Evolutionary conservation across 2,329 filamentous ascomycete species (phyloP).

Genomic region (Verticillium tricorpus): DNA sequence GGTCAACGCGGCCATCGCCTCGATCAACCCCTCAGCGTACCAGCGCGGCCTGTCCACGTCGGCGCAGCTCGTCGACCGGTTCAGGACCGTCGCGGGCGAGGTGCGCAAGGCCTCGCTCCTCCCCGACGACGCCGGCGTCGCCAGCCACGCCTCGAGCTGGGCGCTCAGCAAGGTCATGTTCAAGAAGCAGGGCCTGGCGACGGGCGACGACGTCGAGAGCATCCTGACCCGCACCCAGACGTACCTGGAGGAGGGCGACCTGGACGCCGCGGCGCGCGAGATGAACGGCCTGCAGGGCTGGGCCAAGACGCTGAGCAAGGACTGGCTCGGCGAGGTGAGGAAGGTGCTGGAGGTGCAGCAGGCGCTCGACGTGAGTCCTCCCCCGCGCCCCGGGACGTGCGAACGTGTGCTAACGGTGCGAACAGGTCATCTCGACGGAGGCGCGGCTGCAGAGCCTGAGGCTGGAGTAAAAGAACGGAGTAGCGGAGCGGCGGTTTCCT

Average conservation of each 20-base stretch:
- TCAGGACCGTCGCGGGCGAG: constrained; percentile 86
- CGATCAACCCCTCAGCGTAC: constrained; percentile 90
- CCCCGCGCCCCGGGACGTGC: neutral
- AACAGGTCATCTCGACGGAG: constrained; percentile 81
- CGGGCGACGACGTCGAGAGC: constrained; percentile 88
- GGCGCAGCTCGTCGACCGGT: constrained; percentile 87
- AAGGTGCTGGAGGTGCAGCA: constrained; percentile 93
- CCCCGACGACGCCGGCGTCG: constrained; percentile 89
- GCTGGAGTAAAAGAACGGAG: constrained; percentile 56
- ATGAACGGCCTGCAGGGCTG: constrained; percentile 92
- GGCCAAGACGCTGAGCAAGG: constrained; percentile 90
- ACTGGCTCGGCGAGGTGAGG: constrained; percentile 89
- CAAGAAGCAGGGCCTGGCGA: constrained; percentile 83
- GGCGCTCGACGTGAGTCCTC: constrained; percentile 78
- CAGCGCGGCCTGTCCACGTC: constrained; percentile 83
- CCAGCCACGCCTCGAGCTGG: constrained; percentile 86
- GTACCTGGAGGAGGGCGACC: constrained; percentile 84
- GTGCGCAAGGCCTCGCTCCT: constrained; percentile 92
- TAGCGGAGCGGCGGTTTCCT: constrained; percentile 19
- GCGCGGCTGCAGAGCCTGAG: constrained; percentile 83
- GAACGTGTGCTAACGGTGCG: neutral
- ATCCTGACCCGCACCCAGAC: constrained; percentile 86
- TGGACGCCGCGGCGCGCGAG: constrained; percentile 88
- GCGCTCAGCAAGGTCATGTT: constrained; percentile 92
- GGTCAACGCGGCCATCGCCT: constrained; percentile 90